Evolutionary conservation across 495 filamentous ascomycete genomes (phyloP), one percentile per base, ranked within the genome.

Genomic region (Talaromyces nanjingensis): DNA sequence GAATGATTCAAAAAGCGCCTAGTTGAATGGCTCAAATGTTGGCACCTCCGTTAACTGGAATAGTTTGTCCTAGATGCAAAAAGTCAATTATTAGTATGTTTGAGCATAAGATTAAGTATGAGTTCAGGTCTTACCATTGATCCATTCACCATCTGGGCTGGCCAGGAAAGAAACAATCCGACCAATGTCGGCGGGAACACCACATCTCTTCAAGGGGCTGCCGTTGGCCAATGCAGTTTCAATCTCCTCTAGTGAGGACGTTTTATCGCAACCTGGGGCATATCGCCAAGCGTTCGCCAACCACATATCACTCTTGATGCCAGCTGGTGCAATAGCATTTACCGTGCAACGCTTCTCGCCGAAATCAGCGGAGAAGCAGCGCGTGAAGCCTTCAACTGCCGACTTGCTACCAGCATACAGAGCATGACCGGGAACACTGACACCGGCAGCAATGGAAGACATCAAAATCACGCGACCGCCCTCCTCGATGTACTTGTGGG

Each of bases 281-380:
- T 91, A 90, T 63, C 87, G 82, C 83, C 84, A 86, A 6, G 84
- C 80, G 68, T 87, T 86, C 65, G 84, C 78, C 33, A 83, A 74
- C 73, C 83, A 90, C 90, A 92, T 93, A 68, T 93, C 89, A 37
- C 81, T 87, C 84, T 91, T 91, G 72, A 91, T 84, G 8, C 89
- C 89, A 16, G 88, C 90, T 0, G 90, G 90, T 0, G 89, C 89
- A 45, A 92, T 84, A 2, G 85, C 86, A 63, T 92, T 91, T 64
- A 91, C 89, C 0, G 89, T 92, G 73, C 90, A 89, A 55, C 84
- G 83, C 73, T 84, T 84, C 69, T 81, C 80, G 16, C 89, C 89
- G 67, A 86, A 90, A 71, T 93, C 90, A 4, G 84, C 79, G 3
- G 90, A 84, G 69, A 93, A 90, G 62, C 81, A 83, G 72, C 89